Base-by-base conservation (phyloP, 192 early-diverging fungal genomes). In the Mortierella alpina region DNA sequence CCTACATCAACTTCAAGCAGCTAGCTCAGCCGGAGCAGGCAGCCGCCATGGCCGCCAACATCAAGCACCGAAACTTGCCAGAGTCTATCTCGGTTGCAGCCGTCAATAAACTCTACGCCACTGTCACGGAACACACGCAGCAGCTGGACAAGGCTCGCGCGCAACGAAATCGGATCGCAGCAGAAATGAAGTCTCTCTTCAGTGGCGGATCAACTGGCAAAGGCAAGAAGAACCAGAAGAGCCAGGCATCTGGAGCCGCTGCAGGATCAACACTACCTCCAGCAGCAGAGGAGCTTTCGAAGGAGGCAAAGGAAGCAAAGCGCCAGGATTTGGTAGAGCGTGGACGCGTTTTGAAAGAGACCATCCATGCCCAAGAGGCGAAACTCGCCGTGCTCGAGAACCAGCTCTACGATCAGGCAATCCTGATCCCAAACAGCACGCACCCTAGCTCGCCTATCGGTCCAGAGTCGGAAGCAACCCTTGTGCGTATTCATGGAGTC, bases 351-450 rank as follows among this genome's bases (percentile, higher is more conserved):
- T 47, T 91, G n/a, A 96, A 96, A 82, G 83, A 82, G n/a, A 46
- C 59, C 10, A 82, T 96, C 47, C 84, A 88, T 12, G 63, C 71
- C 9, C 63, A 84, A 8, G 92, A 95, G 53, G 46, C 68, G 0
- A 58, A 81, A 60, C 62, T 93, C 17, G 40, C 59, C 1, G 20
- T 23, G 5, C 46, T 96, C 3, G 90, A 96, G 61, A 54, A 70
- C 4, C 52, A 80, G n/a, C 67, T 96, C 65, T 83, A 72, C 15
- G 63, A 86, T 7, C 90, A 91, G 45, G 95, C 93, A 0, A 68
- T 91, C 15, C 84, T 88, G 66, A 86, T 98, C 7, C 95, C 96
- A 22, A 98, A 98, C 73, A 79, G 82, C 45, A 93, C 95, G 12
- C 93, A 94, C 61, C 89, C 92, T 7, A 75, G 84, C 40, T 83